Conservation (phyloP, 192 early-diverging fungal genomes). For the Phlyctochytrium planicorne region DNA sequence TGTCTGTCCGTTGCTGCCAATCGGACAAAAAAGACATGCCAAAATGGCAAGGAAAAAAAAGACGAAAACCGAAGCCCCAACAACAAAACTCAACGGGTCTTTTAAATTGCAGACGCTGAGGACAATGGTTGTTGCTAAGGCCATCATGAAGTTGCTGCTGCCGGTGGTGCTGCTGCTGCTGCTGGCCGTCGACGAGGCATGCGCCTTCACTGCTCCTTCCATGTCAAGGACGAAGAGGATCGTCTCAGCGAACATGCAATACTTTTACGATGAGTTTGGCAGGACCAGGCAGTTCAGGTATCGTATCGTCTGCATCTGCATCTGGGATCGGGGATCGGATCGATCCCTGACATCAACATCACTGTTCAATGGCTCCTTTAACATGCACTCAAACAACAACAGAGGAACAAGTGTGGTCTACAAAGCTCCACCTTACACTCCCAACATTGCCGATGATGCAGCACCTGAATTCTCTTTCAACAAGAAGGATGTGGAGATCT, state of each 20-base stretch:
- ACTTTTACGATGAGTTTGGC: constrained; percentile 5
- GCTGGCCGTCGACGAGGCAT: no score
- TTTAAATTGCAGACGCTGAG: no score
- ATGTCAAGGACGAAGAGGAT: constrained; percentile 3
- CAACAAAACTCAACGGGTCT: no score
- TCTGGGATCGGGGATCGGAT: constrained; percentile 4
- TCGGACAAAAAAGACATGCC: no score
- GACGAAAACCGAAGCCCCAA: no score
- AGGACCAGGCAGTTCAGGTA: not conserved
- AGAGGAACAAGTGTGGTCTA: not conserved
- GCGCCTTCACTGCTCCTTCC: constrained; percentile 2
- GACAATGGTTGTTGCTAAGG: no score
- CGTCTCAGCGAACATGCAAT: constrained; percentile 9
- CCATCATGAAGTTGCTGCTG: no score
- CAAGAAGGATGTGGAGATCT: constrained; percentile 1
- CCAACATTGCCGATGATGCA: constrained; percentile 3
- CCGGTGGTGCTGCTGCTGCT: no score
- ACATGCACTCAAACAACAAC: not conserved
- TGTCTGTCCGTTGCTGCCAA: no score
- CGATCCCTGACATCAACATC: not conserved
- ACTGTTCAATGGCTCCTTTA: constrained; percentile 18
- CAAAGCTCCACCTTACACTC: constrained; percentile 14
- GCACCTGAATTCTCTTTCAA: constrained; percentile 14
- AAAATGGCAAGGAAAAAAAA: no score
- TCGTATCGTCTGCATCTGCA: not conserved